Percentiles rank a stretch among this genome's conserved stretches.
Evolutionary conservation across 208 protist species (phyloP).

Genomic region (Tritrichomonas musculus): DNA sequence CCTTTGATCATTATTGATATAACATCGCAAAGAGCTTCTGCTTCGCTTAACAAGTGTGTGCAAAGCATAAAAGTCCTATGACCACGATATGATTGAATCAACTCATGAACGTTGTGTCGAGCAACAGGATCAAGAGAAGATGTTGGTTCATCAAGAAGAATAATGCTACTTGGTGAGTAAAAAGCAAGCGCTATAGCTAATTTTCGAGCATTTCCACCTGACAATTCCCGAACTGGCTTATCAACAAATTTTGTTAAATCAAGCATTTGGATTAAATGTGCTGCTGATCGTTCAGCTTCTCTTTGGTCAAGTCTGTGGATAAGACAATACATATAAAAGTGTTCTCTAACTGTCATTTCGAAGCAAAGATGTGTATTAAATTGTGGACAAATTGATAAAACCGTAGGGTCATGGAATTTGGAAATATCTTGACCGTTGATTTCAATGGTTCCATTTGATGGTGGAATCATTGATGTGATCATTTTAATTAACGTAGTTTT

Average conservation of each 20-base stretch:
- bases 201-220: background rate
- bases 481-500: constrained; percentile 47
- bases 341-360: background rate
- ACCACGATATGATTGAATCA: background rate
- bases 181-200: background rate
- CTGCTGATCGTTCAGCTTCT: no score
- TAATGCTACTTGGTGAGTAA: background rate
- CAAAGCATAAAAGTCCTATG: background rate
- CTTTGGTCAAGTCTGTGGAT: background rate
- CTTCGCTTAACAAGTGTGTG: constrained; percentile 23
- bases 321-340: background rate
- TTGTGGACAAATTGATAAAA: background rate
- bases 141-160: constrained; percentile 37
- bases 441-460: constrained; percentile 24
- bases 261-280: no score
- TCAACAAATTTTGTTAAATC: no score
- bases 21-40: background rate
- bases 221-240: no score
- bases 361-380: background rate
- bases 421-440: background rate
- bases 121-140: constrained; percentile 16
- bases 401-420: background rate
- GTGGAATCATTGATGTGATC: constrained; percentile 34
- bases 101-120: background rate
- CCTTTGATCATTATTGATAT: constrained; percentile 4